Base-by-base conservation (phyloP, 2,329 filamentous ascomycete species). In the Emmonsia crescens region DNA sequence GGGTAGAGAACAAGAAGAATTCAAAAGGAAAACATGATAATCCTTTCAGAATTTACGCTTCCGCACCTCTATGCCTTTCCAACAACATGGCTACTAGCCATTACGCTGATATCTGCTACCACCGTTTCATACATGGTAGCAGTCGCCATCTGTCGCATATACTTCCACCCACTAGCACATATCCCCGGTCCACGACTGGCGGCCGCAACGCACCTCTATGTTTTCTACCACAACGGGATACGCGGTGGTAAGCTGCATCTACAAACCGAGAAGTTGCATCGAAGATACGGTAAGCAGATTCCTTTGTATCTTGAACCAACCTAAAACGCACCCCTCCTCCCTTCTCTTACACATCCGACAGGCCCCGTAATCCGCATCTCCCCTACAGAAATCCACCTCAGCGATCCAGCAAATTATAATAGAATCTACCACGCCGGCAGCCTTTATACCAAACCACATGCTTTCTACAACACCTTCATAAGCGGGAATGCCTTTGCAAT, bases 171-270 rank as follows among this genome's bases (percentile, higher is more conserved):
- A n/a, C 62, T 72, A 19, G 66, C 70, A 5, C 66, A 66, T 29
- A 63, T 71, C 49, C 70, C 69, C 9, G 70, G 70, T 1, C 70
- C 70, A 40, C 59, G 67, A n/a, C 62, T 68, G 36, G 70, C 68
- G 14, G 66, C 65, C n/a, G 36, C 66, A 51, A 65, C 59, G 62
- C 36, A 51, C 48, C 48, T 51, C 9, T 51, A 51, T 29, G 12
- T 16, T 12, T 29, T 51, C 24, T 51, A 51, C 24, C 9, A 51
- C 9, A 51, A 51, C 24, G 21, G 46, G 48, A 12, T 27, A n/a
- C 10, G 48, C 24, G 12, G 48, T 10, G 48, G 48, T 0, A 51
- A 29, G n/a, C 48, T 51, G 8, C 29, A 51, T 29, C 48, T 51
- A 4, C n/a, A 57, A 10, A 57, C 24, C 8, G n/a, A 57, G 33